Percentiles rank a stretch among this genome's conserved stretches.
Conservation (phyloP, 257 asterid species). For the Anisodus tanguticus region DNA sequence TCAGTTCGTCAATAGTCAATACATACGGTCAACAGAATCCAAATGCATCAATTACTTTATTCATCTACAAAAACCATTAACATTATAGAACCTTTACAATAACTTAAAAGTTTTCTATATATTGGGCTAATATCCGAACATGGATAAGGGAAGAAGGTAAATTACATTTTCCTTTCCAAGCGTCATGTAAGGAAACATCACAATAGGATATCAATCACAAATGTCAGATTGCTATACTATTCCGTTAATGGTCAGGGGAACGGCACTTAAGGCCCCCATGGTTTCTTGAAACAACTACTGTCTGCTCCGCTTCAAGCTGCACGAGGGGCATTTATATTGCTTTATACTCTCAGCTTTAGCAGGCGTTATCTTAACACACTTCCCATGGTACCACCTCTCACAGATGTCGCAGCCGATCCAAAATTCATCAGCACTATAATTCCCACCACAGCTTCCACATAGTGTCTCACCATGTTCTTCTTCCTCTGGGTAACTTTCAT, state of each 20-base stretch:
- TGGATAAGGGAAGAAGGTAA: conserved; percentile 30
- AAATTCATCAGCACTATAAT: conserved; percentile 81
- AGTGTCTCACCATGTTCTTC: conserved; percentile 91
- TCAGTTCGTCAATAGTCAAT: not conserved
- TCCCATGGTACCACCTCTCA: conserved; percentile 88
- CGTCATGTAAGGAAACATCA: conserved; percentile 39
- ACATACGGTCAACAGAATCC: not conserved
- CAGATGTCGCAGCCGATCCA: conserved; percentile 96
- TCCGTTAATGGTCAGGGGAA: conserved; percentile 54
- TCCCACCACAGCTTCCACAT: conserved; percentile 89
- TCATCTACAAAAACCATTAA: not conserved
- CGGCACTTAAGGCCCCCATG: conserved; percentile 35
- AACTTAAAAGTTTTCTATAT: not conserved
- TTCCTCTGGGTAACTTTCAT: conserved; percentile 65
- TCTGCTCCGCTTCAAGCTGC: conserved; percentile 75
- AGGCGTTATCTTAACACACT: conserved; percentile 91
- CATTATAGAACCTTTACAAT: conserved; percentile 20
- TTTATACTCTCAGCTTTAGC: conserved; percentile 91
- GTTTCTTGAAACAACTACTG: conserved; percentile 41
- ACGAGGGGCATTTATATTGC: conserved; percentile 92
- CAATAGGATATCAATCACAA: conserved; percentile 46
- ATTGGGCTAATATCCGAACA: not conserved
- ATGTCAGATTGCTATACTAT: conserved; percentile 47
- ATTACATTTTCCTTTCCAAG: conserved; percentile 35
- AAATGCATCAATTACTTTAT: not conserved